A percentile compares a stretch with the other conserved stretches of the same genome.
These are phyloP conservation scores for Tetratostichococcus sp. DNA, from an alignment of 139 green algal species.

Conservation along the genomic window DNA sequence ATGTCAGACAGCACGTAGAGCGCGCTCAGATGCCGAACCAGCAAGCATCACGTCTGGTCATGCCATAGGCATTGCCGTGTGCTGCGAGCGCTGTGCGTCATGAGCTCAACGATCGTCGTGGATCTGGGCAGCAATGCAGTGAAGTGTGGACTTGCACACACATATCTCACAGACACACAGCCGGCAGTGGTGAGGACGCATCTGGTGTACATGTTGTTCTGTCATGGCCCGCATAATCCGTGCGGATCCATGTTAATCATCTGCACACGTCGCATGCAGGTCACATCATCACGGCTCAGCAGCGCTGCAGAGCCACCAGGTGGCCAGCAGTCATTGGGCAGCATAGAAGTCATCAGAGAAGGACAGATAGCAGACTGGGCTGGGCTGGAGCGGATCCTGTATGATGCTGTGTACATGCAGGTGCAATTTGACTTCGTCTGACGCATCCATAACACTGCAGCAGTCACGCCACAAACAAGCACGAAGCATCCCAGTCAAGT, in stretches of 20 bases:
- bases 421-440: too few species aligned
- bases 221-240: too few species aligned
- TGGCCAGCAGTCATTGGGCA: too few species aligned
- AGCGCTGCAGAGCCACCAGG: not conserved
- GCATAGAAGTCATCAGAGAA: not conserved
- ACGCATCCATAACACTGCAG: too few species aligned
- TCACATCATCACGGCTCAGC: not conserved
- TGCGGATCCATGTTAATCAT: too few species aligned
- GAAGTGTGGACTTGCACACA: constrained; percentile 53
- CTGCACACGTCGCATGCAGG: not conserved
- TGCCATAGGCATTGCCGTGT: too few species aligned
- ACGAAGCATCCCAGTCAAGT: too few species aligned
- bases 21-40: too few species aligned
- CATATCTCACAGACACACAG: constrained; percentile 59
- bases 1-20: too few species aligned
- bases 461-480: too few species aligned
- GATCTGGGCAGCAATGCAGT: constrained; percentile 61
- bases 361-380: constrained; percentile 37
- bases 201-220: not conserved
- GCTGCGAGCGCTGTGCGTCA: too few species aligned
- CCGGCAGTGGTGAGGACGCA: constrained; percentile 38
- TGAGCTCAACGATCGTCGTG: constrained; percentile 46
- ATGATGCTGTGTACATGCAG: constrained; percentile 60
- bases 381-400: constrained; percentile 60
- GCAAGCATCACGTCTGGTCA: too few species aligned